Evolutionary conservation across 805 yeast species (phyloP).

Genomic region (Yarrowia yakushimensis): DNA sequence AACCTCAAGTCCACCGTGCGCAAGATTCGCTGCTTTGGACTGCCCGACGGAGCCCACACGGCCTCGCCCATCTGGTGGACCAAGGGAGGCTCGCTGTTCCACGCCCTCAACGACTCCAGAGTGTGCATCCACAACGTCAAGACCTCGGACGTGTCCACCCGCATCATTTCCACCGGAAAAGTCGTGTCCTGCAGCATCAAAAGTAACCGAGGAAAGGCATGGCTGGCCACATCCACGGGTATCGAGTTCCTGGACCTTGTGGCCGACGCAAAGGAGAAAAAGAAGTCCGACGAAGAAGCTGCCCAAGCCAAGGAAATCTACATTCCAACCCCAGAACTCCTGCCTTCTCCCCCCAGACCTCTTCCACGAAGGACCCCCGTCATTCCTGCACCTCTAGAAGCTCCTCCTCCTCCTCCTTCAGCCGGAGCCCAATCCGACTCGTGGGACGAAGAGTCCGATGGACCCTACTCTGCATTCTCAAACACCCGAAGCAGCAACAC

Average conservation of each 20-base stretch:
- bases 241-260: constrained; percentile 8
- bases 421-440: constrained; percentile 5
- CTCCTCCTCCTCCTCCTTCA: constrained; percentile 8
- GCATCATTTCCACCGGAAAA: background rate
- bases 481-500: constrained; percentile 19
- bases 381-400: background rate
- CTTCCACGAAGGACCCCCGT: background rate
- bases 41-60: constrained; percentile 1
- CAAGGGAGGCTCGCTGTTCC: constrained; percentile 6
- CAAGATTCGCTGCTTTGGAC: constrained; percentile 21
- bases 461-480: background rate
- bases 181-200: constrained; percentile 1
- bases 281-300: too few relatives aligned
- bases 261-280: background rate
- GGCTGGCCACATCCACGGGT: background rate
- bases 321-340: background rate
- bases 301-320: background rate
- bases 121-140: constrained; percentile 18
- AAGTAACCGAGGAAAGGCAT: constrained; percentile 12
- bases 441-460: constrained; percentile 13
- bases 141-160: background rate
- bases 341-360: constrained; percentile 3
- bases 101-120: constrained; percentile 6
- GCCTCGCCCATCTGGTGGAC: constrained; percentile 15
- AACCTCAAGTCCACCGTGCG: background rate